Percentiles rank a stretch among this genome's conserved stretches.
Evolutionary conservation across 164 flowering plant species (phyloP).

Genomic region (Euptelea pleiosperma): DNA sequence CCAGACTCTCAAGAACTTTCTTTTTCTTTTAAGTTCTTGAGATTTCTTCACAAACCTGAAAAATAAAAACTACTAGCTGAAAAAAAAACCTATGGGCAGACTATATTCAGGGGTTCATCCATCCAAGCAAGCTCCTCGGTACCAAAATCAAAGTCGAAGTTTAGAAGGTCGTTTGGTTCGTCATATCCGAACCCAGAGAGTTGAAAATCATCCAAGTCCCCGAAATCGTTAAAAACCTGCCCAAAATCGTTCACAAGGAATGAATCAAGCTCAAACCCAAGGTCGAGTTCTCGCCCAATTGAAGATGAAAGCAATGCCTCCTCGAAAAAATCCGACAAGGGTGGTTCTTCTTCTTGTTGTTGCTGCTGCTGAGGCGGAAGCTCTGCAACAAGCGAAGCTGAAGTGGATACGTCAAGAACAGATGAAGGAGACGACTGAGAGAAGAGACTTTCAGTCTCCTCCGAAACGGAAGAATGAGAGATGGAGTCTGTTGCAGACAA

Average conservation of each 20-base stretch:
- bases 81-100: constrained; percentile 71
- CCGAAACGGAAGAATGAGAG: constrained; percentile 24
- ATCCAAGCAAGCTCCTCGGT: constrained; percentile 39
- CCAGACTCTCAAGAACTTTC: constrained; percentile 25
- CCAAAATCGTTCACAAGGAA: constrained; percentile 35
- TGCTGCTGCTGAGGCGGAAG: not conserved
- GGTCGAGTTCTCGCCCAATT: constrained; percentile 31
- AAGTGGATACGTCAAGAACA: constrained; percentile 40
- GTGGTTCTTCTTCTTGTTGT: constrained; percentile 8
- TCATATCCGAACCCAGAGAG: constrained; percentile 35
- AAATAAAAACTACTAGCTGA: constrained; percentile 30
- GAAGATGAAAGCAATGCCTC: constrained; percentile 24
- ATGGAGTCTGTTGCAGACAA: constrained; percentile 25
- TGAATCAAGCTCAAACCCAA: constrained; percentile 42
- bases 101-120: constrained; percentile 53
- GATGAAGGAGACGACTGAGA: constrained; percentile 54
- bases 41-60: constrained; percentile 4
- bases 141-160: constrained; percentile 31
- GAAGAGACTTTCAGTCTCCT: constrained; percentile 33
- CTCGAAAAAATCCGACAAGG: constrained; percentile 19
- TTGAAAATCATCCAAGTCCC: constrained; percentile 38
- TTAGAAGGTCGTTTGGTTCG: constrained; percentile 38
- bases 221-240: constrained; percentile 28
- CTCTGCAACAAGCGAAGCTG: constrained; percentile 20
- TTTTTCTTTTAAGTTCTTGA: constrained; percentile 16